These are phyloP conservation scores for Colletotrichum truncatum DNA, from an alignment of 2,329 filamentous ascomycete species.

Conservation along the genomic window DNA sequence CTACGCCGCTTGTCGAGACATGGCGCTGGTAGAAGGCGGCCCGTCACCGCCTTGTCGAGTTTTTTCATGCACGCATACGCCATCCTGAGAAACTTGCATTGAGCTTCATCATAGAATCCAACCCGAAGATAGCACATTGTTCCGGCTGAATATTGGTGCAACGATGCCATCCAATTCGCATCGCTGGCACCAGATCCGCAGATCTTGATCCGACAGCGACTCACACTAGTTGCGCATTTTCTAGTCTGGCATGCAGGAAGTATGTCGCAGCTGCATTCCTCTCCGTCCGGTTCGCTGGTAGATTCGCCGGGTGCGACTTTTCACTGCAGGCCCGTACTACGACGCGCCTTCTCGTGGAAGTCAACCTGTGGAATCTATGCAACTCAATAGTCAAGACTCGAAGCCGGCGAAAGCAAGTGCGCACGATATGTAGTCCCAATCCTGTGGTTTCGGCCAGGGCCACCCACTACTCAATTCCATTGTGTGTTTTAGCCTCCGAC, in stretches of 20 bases:
- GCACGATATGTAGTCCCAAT: slow-evolving; percentile 3
- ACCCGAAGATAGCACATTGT: slow-evolving; percentile 9
- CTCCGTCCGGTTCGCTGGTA: slow-evolving; percentile 23
- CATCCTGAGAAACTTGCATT: not conserved
- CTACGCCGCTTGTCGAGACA: slow-evolving; percentile 24
- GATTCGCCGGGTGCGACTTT: slow-evolving; percentile 29
- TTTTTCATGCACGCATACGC: not conserved
- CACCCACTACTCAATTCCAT: slow-evolving; percentile 5
- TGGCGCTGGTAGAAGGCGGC: slow-evolving; percentile 20
- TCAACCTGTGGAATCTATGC: not conserved
- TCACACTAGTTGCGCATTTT: slow-evolving; percentile 5
- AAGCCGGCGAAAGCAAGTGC: slow-evolving; percentile 3
- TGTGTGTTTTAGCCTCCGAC: not conserved
- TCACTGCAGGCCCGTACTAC: slow-evolving; percentile 27
- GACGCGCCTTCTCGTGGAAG: slow-evolving; percentile 15
- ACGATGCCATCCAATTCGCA: slow-evolving; percentile 17
- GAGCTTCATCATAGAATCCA: slow-evolving; percentile 7
- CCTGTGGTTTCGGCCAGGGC: slow-evolving; percentile 13
- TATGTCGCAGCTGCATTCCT: slow-evolving; percentile 25
- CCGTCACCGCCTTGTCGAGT: slow-evolving; percentile 15
- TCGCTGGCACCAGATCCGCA: slow-evolving; percentile 17
- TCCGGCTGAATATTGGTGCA: slow-evolving; percentile 5
- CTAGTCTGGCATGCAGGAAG: slow-evolving; percentile 1
- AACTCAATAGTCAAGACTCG: slow-evolving; percentile 11
- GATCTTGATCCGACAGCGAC: slow-evolving; percentile 22